A percentile compares a stretch with the other conserved stretches of the same genome.
Evolutionary conservation across 192 early-diverging fungal genomes (phyloP).

Genomic region (Mortierella antarctica): DNA sequence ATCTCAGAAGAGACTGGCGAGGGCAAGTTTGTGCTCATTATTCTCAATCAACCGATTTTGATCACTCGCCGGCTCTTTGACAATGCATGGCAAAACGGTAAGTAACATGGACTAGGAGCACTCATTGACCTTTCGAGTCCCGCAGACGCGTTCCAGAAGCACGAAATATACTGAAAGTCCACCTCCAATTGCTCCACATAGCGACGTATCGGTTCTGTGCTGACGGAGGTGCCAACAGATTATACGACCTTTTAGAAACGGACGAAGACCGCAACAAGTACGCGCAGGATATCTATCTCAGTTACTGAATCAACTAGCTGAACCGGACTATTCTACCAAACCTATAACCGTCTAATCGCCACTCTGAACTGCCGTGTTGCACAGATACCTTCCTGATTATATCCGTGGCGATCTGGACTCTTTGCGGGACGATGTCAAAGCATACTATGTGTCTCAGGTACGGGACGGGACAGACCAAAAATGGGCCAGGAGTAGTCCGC

Average conservation of each 20-base stretch:
- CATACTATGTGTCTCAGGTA: slow-evolving; percentile 74
- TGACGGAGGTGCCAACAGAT: slow-evolving; percentile 91
- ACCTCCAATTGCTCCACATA: slow-evolving; percentile 18
- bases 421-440: slow-evolving; percentile 63
- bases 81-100: slow-evolving; percentile 55
- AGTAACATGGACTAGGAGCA: neutral
- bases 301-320: neutral
- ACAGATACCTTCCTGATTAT: slow-evolving; percentile 77
- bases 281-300: neutral
- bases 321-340: neutral
- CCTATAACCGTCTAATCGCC: neutral
- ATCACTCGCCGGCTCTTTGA: slow-evolving; percentile 45
- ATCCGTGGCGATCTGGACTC: slow-evolving; percentile 94
- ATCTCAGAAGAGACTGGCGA: neutral
- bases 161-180: no score
- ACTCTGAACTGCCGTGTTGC: neutral
- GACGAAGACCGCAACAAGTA: slow-evolving; percentile 57
- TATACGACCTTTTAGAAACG: slow-evolving; percentile 74
- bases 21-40: slow-evolving; percentile 62
- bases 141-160: neutral
- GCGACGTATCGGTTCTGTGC: slow-evolving; percentile 76
- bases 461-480: neutral
- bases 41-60: slow-evolving; percentile 81
- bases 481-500: neutral
- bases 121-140: neutral